These are phyloP conservation scores for Tricholoma matsutake DNA, from an alignment of 768 basidiomycete species.

Conservation along the genomic window DNA sequence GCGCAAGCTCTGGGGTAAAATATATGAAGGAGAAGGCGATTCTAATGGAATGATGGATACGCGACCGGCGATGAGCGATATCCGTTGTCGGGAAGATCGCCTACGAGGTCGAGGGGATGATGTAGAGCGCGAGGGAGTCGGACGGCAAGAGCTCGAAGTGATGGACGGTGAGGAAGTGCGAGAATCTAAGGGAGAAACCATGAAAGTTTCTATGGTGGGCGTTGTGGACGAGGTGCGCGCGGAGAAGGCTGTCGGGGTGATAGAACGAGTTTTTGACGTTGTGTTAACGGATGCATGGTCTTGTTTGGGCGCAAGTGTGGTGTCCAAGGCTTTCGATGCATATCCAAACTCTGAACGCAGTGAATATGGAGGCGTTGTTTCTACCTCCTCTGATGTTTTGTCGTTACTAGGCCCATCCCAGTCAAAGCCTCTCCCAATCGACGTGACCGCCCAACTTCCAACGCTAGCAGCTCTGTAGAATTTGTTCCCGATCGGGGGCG, in stretches of 20 bases:
- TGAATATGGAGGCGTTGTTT: constrained; percentile 11
- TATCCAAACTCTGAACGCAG: constrained; percentile 18
- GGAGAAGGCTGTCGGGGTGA: constrained; percentile 23
- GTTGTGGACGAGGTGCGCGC: constrained; percentile 25
- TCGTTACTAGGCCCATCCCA: constrained; percentile 52
- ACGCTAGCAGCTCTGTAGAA: constrained; percentile 65
- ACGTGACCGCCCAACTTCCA: constrained; percentile 84
- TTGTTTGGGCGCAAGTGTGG: constrained; percentile 36
- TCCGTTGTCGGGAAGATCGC: constrained; percentile 80
- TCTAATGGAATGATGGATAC: constrained; percentile 77
- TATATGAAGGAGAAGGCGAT: constrained; percentile 61
- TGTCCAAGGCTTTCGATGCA: constrained; percentile 13
- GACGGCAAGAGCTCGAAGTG: constrained; percentile 25
- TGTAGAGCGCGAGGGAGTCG: constrained; percentile 43
- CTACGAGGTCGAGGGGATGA: constrained; percentile 64
- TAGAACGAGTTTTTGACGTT: constrained; percentile 25
- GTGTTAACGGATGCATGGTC: constrained; percentile 32
- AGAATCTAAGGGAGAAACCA: constrained; percentile 32
- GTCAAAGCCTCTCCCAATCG: constrained; percentile 78
- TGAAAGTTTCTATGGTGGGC: constrained; percentile 25
- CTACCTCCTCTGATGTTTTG: constrained; percentile 16
- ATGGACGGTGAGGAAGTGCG: constrained; percentile 31
- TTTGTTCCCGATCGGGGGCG: constrained; percentile 42
- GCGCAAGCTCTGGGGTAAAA: constrained; percentile 58
- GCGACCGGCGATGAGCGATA: constrained; percentile 80